A percentile compares a stretch with the other conserved stretches of the same genome.
phyloP scores from a whole-genome alignment of 1,139 yeast genomes.

The Candida sp. region DNA sequence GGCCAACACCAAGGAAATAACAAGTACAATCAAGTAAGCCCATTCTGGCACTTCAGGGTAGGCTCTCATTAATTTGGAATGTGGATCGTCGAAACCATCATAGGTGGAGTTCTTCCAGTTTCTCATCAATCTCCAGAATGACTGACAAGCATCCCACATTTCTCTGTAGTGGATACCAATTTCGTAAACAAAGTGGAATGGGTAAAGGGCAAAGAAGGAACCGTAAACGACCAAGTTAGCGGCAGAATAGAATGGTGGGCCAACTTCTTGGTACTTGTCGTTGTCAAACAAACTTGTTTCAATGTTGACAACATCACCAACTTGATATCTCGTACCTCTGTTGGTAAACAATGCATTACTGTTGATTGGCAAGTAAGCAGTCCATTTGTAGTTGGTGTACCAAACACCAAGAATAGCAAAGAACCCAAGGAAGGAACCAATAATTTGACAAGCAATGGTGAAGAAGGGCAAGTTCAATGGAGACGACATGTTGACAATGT shows the following conservation, averaged over 20 bases:
- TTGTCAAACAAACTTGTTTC: conserved; percentile 38
- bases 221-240: conserved; percentile 54
- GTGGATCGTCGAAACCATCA: conserved; percentile 49
- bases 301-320: conserved; percentile 43
- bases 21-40: conserved; percentile 54
- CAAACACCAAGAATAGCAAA: conserved; percentile 48
- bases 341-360: conserved; percentile 48
- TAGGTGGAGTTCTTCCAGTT: conserved; percentile 16
- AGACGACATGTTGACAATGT: conserved; percentile 14
- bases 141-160: conserved; percentile 15
- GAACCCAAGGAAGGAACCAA: conserved; percentile 49
- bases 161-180: conserved; percentile 30
- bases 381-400: conserved; percentile 55
- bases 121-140: conserved; percentile 10
- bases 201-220: conserved; percentile 62
- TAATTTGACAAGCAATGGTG: conserved; percentile 40
- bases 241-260: conserved; percentile 50
- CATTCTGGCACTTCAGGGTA: conserved; percentile 69
- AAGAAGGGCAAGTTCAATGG: conserved; percentile 42
- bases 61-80: conserved; percentile 55
- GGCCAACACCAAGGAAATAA: conserved; percentile 52
- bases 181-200: conserved; percentile 56
- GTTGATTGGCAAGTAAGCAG: conserved; percentile 60
- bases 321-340: conserved; percentile 45
- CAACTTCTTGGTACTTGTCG: conserved; percentile 45